Percentiles rank a stretch among this genome's conserved stretches.
Evolutionary conservation across 2,329 filamentous ascomycete species (phyloP).

Genomic region (Tolypocladium endophyticum): DNA sequence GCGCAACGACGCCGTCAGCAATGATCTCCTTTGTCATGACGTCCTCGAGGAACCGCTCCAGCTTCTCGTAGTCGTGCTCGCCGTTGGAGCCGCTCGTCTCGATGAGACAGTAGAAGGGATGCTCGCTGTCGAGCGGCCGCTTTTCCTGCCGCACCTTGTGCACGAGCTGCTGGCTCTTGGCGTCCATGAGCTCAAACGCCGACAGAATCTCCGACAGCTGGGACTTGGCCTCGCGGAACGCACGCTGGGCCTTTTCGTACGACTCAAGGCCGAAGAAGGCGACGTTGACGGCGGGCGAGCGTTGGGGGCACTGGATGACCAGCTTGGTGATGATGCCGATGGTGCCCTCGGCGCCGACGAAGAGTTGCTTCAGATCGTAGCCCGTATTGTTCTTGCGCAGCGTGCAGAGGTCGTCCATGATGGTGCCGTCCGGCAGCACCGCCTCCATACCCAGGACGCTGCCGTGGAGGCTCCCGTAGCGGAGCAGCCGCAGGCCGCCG

Average conservation of each 20-base stretch:
- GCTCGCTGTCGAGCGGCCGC: conserved; percentile 67
- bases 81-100: conserved; percentile 93
- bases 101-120: conserved; percentile 93
- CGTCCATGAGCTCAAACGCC: conserved; percentile 96
- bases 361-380: conserved; percentile 93
- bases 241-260: conserved; percentile 77
- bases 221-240: conserved; percentile 80
- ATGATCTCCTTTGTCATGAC: conserved; percentile 86
- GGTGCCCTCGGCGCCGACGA: conserved; percentile 91
- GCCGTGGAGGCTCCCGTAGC: conserved; percentile 91
- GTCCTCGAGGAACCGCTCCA: conserved; percentile 81
- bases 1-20: conserved; percentile 78
- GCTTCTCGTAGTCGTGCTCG: conserved; percentile 88
- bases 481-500: conserved; percentile 76
- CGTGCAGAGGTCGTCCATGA: conserved; percentile 79
- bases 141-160: conserved; percentile 64
- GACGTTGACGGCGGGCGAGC: conserved; percentile 82
- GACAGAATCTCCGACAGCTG: conserved; percentile 93
- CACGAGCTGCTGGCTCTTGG: conserved; percentile 68
- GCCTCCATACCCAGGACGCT: conserved; percentile 87
- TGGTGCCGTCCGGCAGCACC: conserved; percentile 84
- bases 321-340: conserved; percentile 89
- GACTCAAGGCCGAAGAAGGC: conserved; percentile 88
- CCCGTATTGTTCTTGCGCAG: conserved; percentile 98
- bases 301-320: conserved; percentile 80